These are phyloP conservation scores for Xylaria nigripes DNA, from an alignment of 495 filamentous ascomycete genomes.

Conservation along the genomic window DNA sequence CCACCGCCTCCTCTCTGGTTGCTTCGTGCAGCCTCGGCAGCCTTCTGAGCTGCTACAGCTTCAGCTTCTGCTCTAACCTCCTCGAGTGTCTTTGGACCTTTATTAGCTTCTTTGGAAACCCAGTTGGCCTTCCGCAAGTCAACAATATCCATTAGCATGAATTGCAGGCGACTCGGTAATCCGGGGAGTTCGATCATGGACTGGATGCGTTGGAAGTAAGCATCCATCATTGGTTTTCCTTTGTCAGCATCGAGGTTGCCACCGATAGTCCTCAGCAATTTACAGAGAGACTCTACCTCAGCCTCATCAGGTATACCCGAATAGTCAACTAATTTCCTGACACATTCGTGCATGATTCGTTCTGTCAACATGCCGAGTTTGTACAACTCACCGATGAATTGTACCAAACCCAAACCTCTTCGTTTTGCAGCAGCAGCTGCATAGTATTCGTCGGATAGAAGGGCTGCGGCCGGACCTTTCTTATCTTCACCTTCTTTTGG, in stretches of 20 bases:
- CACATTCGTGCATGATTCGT: slow-evolving; percentile 99
- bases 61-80: slow-evolving; percentile 78
- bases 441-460: slow-evolving; percentile 98
- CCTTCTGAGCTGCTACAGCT: slow-evolving; percentile 64
- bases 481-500: slow-evolving; percentile 65
- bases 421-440: slow-evolving; percentile 91
- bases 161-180: slow-evolving; percentile 78
- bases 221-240: slow-evolving; percentile 75
- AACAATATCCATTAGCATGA: slow-evolving; percentile 93
- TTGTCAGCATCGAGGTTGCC: slow-evolving; percentile 72
- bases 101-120: slow-evolving; percentile 77
- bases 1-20: slow-evolving; percentile 57
- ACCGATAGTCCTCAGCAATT: slow-evolving; percentile 87
- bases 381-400: slow-evolving; percentile 99
- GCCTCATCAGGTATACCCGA: slow-evolving; percentile 89
- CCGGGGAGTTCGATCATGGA: slow-evolving; percentile 65
- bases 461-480: slow-evolving; percentile 56
- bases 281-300: slow-evolving; percentile 89
- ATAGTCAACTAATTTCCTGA: slow-evolving; percentile 92
- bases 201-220: slow-evolving; percentile 86
- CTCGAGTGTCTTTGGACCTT: slow-evolving; percentile 92
- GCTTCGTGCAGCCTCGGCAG: slow-evolving; percentile 51
- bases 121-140: slow-evolving; percentile 71
- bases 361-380: slow-evolving; percentile 97
- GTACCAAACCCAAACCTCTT: slow-evolving; percentile 91